These are phyloP conservation scores for Rhodotorula kratochvilovae DNA, from an alignment of 768 basidiomycete genomes.

Conservation along the genomic window DNA sequence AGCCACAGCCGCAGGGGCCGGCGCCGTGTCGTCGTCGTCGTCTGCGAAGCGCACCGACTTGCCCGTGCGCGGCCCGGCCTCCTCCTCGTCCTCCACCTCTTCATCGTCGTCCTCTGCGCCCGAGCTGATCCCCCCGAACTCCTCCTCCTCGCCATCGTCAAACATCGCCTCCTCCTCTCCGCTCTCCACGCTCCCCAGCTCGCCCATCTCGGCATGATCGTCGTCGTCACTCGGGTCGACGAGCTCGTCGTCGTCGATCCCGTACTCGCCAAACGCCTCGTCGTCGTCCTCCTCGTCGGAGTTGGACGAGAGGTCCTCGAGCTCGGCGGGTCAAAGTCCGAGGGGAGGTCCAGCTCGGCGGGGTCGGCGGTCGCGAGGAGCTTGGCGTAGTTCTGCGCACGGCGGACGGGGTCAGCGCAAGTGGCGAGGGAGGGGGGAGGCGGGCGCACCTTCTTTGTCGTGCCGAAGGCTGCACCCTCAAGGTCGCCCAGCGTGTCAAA, in stretches of 20 bases:
- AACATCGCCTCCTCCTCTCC: slow-evolving; percentile 45
- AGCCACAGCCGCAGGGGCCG: neutral
- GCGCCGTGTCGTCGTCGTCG: slow-evolving; percentile 27
- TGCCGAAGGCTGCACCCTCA: slow-evolving; percentile 42
- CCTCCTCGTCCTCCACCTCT: neutral
- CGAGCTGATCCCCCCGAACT: slow-evolving; percentile 12
- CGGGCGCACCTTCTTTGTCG: slow-evolving; percentile 45
- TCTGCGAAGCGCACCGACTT: slow-evolving; percentile 17
- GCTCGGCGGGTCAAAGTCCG: slow-evolving; percentile 21
- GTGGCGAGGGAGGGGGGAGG: neutral
- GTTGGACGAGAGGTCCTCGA: slow-evolving; percentile 10
- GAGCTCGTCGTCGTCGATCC: slow-evolving; percentile 21
- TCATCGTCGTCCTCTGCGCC: slow-evolving; percentile 42
- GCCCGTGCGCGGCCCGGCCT: neutral
- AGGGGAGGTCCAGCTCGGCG: slow-evolving; percentile 40
- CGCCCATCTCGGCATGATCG: slow-evolving; percentile 33
- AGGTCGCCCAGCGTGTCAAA: slow-evolving; percentile 55
- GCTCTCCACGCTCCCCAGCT: slow-evolving; percentile 21
- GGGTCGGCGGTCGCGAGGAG: slow-evolving; percentile 41
- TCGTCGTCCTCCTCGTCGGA: slow-evolving; percentile 16
- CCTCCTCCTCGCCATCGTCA: slow-evolving; percentile 42
- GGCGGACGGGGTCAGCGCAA: neutral
- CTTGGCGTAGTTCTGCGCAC: slow-evolving; percentile 35
- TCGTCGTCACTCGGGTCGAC: slow-evolving; percentile 32
- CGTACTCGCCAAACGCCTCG: slow-evolving; percentile 26